Base-by-base conservation (phyloP, 2,329 filamentous ascomycete species). In the Bisporella sp. region DNA sequence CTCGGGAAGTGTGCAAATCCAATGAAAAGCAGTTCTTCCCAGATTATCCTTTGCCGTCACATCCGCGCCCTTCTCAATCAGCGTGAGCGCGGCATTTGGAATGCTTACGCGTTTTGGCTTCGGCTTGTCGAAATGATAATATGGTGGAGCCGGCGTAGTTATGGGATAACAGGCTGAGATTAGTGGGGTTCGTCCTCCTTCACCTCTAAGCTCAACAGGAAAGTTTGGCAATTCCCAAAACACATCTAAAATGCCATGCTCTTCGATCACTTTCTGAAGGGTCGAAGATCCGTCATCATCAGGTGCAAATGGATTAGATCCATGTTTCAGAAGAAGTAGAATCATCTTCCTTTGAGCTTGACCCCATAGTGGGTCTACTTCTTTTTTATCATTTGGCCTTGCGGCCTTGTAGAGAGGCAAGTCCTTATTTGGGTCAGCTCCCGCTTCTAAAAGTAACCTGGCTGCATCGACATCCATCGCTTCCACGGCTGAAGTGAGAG, bases 371-470 rank as follows among this genome's bases (percentile, higher is more conserved):
- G 9, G 35, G 3, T 9, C 35, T 9, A 39, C 9, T 9, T 11
- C 35, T 11, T 13, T 39, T 39, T 3, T 13, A 3, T 21, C 21
- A 21, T 21, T 21, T 21, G 21, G 21, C 3, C 21, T 21, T 21
- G 21, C 21, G 21, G 21, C 21, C 21, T 2, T 3, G 3, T 21
- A 21, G 21, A 21, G 21, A 39, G 35, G 35, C 13, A 9, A 9
- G 35, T 11, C 13, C 13, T 13, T 13, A 39, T 39, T 39, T 39
- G 49, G 33, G 12, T 42, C 31, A 6, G 57, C 45, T 28, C 60
- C 62, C 31, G 50, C 33, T 39, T 53, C 37, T 49, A 62, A 44
- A 13, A 41, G 43, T 35, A 43, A 45, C 29, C 51, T 48, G 8
- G 43, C 21, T 31, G 39, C 44, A 44, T 13, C 30, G 11, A 28